phyloP scores from a whole-genome alignment of 2,329 filamentous ascomycete genomes.

The Cryphonectria japonica region DNA sequence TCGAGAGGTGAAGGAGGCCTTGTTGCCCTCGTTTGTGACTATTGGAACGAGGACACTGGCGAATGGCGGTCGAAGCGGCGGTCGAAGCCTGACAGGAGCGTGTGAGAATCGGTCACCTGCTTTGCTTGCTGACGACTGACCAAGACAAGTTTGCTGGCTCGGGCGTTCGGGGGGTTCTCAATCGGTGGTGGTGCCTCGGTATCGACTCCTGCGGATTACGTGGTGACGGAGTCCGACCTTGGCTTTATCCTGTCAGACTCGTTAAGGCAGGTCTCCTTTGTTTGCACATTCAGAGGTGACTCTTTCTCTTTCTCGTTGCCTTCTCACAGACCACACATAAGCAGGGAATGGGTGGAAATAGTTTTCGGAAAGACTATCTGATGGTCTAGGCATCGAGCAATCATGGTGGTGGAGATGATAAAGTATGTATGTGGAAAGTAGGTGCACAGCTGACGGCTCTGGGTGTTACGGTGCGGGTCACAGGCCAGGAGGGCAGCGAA shows the following conservation, averaged over 20 bases:
- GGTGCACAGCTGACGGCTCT: background rate
- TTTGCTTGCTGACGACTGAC: background rate
- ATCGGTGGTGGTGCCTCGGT: background rate
- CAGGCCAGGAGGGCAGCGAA: background rate
- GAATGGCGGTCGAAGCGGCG: background rate
- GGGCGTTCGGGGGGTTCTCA: background rate
- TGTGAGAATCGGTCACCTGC: background rate
- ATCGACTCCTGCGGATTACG: slow-evolving; percentile 2
- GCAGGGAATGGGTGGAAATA: background rate
- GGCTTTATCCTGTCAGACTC: background rate
- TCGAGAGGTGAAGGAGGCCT: background rate
- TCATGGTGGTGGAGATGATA: background rate
- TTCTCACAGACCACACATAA: background rate
- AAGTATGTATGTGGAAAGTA: background rate
- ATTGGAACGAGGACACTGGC: background rate
- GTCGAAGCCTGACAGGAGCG: background rate
- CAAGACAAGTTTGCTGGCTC: background rate
- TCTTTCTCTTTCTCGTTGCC: background rate
- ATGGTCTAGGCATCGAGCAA: background rate
- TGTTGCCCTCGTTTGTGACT: background rate
- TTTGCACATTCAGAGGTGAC: background rate
- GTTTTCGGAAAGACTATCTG: background rate
- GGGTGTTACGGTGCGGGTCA: background rate
- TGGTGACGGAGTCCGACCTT: background rate
- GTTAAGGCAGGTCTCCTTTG: background rate